phyloP scores from a whole-genome alignment of 2,329 filamentous ascomycete genomes.

The Aaosphaeria arxii region DNA sequence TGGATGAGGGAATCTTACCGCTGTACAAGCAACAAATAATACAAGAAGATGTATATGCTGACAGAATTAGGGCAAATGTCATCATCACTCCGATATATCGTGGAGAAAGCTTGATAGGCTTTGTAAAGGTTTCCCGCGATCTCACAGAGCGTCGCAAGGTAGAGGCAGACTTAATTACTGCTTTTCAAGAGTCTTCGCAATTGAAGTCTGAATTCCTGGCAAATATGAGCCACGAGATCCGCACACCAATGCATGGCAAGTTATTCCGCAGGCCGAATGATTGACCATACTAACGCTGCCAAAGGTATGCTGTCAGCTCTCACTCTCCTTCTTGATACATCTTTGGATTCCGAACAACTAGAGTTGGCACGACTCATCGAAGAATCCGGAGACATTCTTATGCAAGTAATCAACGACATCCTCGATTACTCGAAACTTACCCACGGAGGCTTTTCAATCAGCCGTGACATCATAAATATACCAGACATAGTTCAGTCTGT shows the following conservation, averaged over 20 bases:
- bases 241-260: conserved; percentile 59
- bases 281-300: not conserved
- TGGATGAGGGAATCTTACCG: no score
- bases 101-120: conserved; percentile 53
- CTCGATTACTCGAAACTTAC: conserved; percentile 65
- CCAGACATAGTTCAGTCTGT: conserved; percentile 48
- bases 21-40: no score
- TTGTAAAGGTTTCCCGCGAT: conserved; percentile 59
- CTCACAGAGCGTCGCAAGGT: conserved; percentile 55
- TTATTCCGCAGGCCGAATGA: not conserved
- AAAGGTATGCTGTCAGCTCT: conserved; percentile 57
- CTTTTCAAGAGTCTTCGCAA: conserved; percentile 62
- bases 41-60: not conserved
- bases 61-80: conserved; percentile 47
- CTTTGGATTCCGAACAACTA: conserved; percentile 52
- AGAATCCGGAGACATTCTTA: conserved; percentile 57
- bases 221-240: conserved; percentile 64
- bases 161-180: conserved; percentile 54
- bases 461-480: conserved; percentile 52
- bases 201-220: conserved; percentile 61
- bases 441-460: conserved; percentile 58
- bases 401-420: conserved; percentile 64
- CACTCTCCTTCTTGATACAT: conserved; percentile 55
- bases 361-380: conserved; percentile 58
- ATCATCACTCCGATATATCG: conserved; percentile 57